Evolutionary conservation across 129 eudicot genomes (phyloP), one percentile per base, ranked within the genome.

Genomic region (Artemisia annua): DNA sequence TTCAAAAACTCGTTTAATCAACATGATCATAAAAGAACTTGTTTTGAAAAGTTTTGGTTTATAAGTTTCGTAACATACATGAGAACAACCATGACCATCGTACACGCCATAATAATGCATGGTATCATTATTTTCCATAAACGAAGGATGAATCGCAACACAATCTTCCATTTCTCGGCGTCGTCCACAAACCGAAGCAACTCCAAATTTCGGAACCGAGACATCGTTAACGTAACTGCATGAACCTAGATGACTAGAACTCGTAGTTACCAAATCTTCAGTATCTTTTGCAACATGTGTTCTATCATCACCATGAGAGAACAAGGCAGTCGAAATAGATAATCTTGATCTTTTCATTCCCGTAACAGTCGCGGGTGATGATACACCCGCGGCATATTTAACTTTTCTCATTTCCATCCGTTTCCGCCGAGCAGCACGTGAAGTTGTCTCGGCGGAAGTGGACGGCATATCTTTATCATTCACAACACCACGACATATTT

Each of bases 61-160:
- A 13, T 67, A 13, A 12, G 12, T 71, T 14, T 15, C 26, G n/a
- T n/a, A 39, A 67, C 69, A 16, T 81, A 85, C 90, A 10, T 85
- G 90, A 71, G 85, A 82, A 69, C 90, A 79, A 16, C 90, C 90
- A 20, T 85, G 90, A 48, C 90, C 90, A 20, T 85, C 90, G 55
- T 82, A 85, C 24, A 85, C 87, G 7, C 83, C 90, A 70, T 71
- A 85, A 39, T 67, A 85, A 51, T 82, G 80, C 53, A 73, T 7
- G 19, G 53, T 50, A 64, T 62, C 67, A 4, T 79, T 11, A 5
- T 17, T 9, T 4, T 44, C 19, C 15, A 43, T 19, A 24, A 79
- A 82, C 26, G 57, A 76, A 1, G 84, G 85, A 64, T 79, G 84
- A 58, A 85, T 60, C 9, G 90, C 75, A 7, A 85, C 90, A 2